Conservation (phyloP, 148 eudicot genomes). For the Chenopodium berlandieri region DNA sequence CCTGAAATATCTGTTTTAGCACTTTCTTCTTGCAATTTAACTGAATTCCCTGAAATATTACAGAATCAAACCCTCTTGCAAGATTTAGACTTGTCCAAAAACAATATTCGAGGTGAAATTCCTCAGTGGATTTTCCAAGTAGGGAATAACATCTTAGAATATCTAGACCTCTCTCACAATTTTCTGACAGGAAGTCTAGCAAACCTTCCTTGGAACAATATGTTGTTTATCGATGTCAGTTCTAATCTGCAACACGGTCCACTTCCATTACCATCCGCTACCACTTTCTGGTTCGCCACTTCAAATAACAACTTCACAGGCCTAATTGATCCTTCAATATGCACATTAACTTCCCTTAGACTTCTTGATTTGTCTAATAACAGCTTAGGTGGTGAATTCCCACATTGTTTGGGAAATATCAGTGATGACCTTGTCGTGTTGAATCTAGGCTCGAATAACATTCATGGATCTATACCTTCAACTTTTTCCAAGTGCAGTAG, state of each 20-base stretch:
- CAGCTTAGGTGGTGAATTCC: conserved; percentile 21
- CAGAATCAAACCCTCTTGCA: not conserved
- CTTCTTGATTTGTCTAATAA: conserved; percentile 24
- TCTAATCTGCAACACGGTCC: conserved; percentile 31
- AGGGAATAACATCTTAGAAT: not conserved
- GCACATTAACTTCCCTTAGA: not conserved
- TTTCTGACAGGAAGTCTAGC: conserved; percentile 13
- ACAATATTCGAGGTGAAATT: conserved; percentile 22
- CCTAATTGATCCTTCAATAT: conserved; percentile 3
- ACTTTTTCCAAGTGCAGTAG: conserved; percentile 7
- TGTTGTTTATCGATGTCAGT: conserved; percentile 10
- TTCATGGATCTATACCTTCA: conserved; percentile 3
- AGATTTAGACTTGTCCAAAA: conserved; percentile 26
- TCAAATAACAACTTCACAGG: conserved; percentile 29
- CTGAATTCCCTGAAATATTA: not conserved
- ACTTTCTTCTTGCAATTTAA: not conserved
- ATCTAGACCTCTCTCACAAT: conserved; percentile 32
- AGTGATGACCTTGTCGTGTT: conserved; percentile 8
- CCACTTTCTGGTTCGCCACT: conserved; percentile 1
- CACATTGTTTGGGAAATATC: conserved; percentile 17
- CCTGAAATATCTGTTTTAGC: not conserved
- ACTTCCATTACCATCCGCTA: conserved; percentile 28
- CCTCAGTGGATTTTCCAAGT: conserved; percentile 21
- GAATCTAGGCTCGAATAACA: conserved; percentile 7
- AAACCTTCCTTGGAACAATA: not conserved